Evolutionary conservation across 2,329 filamentous ascomycete genomes (phyloP).

Genomic region (Botrytis squamosa): DNA sequence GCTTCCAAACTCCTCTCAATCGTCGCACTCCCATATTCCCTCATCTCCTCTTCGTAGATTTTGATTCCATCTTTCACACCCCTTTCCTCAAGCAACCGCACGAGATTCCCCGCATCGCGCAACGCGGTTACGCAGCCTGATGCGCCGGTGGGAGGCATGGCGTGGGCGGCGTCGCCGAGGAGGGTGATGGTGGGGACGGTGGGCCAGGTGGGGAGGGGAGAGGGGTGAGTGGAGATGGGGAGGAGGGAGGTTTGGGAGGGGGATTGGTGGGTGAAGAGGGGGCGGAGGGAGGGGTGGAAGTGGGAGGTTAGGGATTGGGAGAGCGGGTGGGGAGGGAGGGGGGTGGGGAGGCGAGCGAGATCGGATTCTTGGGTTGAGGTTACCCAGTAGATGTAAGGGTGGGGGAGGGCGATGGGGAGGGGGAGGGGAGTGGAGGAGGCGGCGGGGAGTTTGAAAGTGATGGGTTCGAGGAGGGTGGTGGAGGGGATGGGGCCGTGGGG

Average conservation of each 20-base stretch:
- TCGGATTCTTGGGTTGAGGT: not conserved
- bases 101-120: not conserved
- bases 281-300: not conserved
- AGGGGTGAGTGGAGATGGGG: not conserved
- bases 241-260: not conserved
- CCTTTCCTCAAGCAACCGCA: not conserved
- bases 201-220: not conserved
- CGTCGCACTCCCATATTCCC: not conserved
- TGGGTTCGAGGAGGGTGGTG: not conserved
- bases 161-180: not conserved
- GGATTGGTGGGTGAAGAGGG: not conserved
- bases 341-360: not conserved
- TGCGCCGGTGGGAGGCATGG: not conserved
- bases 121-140: not conserved
- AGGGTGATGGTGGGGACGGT: not conserved
- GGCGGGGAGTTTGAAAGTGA: not conserved
- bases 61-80: not conserved
- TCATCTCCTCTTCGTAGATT: not conserved
- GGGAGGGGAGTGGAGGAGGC: not conserved
- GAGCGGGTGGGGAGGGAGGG: not conserved
- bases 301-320: not conserved
- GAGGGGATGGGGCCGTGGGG: not conserved
- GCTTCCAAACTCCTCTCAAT: conserved; percentile 2
- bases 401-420: no score
- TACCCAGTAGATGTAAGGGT: not conserved